A percentile compares a stretch with the other conserved stretches of the same genome.
Evolutionary conservation across 345 rosid genomes (phyloP).

Genomic region (Eucalyptus victrix): DNA sequence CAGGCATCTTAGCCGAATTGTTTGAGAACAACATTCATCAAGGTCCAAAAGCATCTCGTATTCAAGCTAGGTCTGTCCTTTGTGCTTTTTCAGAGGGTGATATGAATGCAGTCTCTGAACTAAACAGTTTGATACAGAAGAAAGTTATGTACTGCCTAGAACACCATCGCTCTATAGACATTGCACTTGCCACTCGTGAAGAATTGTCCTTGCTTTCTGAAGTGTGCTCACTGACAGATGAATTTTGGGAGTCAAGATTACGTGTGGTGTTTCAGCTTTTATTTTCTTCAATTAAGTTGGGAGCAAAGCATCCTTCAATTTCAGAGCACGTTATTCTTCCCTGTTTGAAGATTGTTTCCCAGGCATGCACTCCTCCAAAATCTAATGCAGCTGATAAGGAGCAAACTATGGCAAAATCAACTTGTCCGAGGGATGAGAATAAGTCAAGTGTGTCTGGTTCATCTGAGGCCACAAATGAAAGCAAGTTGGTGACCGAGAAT

Average conservation of each 20-base stretch:
- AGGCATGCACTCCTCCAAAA: constrained; percentile 98
- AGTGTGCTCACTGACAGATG: constrained; percentile 92
- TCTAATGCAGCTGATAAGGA: constrained; percentile 83
- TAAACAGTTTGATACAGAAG: constrained; percentile 83
- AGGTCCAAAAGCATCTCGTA: constrained; percentile 86
- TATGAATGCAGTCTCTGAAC: constrained; percentile 66
- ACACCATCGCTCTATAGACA: constrained; percentile 98
- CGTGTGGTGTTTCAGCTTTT: constrained; percentile 90
- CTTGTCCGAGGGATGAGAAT: constrained; percentile 57
- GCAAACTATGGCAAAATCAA: constrained; percentile 36
- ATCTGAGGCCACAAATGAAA: constrained; percentile 16
- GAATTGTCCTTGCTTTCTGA: constrained; percentile 92
- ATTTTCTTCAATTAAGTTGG: constrained; percentile 91
- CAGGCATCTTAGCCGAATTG: constrained; percentile 82
- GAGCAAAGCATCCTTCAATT: constrained; percentile 97
- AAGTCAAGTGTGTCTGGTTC: constrained; percentile 24
- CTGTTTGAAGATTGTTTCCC: constrained; percentile 85
- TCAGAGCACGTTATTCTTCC: constrained; percentile 98
- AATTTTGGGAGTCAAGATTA: constrained; percentile 94
- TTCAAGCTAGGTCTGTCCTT: constrained; percentile 91
- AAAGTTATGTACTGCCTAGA: constrained; percentile 97
- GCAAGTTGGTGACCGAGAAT: constrained; percentile 34
- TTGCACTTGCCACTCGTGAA: constrained; percentile 86
- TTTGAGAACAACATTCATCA: constrained; percentile 98
- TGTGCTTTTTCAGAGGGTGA: constrained; percentile 95